These are phyloP conservation scores for Candida anglica DNA, from an alignment of 805 yeast species.

Conservation along the genomic window DNA sequence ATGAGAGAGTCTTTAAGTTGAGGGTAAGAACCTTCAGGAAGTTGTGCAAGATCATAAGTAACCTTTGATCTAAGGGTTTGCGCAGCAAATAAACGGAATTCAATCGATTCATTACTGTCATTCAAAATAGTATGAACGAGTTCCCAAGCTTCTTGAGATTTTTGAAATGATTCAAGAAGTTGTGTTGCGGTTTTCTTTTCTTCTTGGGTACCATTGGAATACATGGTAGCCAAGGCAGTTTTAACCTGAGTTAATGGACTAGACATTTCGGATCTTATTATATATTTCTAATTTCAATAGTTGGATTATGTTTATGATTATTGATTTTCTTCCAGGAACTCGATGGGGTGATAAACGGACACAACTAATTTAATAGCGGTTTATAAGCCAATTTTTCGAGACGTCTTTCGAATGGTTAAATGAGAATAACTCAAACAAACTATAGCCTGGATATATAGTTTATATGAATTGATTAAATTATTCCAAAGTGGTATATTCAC, in stretches of 20 bases:
- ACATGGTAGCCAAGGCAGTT: slow-evolving; percentile 47
- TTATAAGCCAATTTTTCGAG: no score
- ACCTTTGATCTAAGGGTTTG: slow-evolving; percentile 86
- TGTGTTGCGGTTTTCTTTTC: slow-evolving; percentile 48
- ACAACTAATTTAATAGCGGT: no score
- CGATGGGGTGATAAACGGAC: no score
- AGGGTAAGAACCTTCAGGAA: slow-evolving; percentile 54
- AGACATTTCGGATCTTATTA: slow-evolving; percentile 3
- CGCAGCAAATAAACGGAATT: slow-evolving; percentile 77
- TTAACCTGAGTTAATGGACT: slow-evolving; percentile 27
- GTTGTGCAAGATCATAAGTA: slow-evolving; percentile 76
- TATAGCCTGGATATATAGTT: no score
- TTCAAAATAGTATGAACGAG: slow-evolving; percentile 53
- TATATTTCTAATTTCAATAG: neutral
- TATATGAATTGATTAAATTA: no score
- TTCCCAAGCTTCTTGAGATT: slow-evolving; percentile 79
- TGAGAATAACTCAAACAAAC: no score
- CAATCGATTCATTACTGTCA: slow-evolving; percentile 35
- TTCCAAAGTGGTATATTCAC: no score
- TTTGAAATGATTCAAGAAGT: slow-evolving; percentile 78
- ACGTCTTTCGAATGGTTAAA: no score
- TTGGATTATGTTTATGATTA: neutral
- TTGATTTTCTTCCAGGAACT: neutral
- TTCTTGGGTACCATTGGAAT: slow-evolving; percentile 38
- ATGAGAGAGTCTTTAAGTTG: slow-evolving; percentile 70